phyloP scores from a whole-genome alignment of 257 asterid species.

The Solanum etuberosum region DNA sequence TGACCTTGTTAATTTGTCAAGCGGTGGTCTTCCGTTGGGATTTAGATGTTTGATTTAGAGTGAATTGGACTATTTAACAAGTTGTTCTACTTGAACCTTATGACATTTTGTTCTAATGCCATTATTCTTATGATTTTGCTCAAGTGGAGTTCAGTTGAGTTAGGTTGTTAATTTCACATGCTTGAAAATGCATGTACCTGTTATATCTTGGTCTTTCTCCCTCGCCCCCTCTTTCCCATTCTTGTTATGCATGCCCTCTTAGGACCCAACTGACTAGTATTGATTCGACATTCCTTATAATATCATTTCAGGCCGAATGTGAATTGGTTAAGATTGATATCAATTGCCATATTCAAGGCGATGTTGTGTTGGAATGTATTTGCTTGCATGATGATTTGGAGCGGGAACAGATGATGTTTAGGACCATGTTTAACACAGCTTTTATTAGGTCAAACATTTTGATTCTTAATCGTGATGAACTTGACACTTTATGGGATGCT shows the following conservation, averaged over 20 bases:
- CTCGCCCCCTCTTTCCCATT: neutral
- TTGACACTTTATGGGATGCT: conserved; percentile 75
- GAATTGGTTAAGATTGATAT: conserved; percentile 79
- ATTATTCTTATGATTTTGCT: neutral
- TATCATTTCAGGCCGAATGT: conserved; percentile 63
- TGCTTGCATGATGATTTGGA: conserved; percentile 67
- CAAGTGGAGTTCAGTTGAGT: neutral
- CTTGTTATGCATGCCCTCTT: neutral
- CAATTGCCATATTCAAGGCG: conserved; percentile 85
- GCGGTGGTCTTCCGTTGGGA: neutral
- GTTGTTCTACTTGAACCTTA: neutral
- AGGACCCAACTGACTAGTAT: neutral
- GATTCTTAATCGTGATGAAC: conserved; percentile 80
- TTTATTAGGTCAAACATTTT: conserved; percentile 88
- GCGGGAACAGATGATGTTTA: conserved; percentile 76
- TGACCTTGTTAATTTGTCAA: neutral
- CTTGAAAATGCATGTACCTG: neutral
- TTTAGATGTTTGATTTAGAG: neutral
- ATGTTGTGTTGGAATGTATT: conserved; percentile 87
- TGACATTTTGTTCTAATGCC: neutral
- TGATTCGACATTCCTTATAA: conserved; percentile 2
- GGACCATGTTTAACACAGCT: conserved; percentile 92
- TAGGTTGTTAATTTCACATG: neutral
- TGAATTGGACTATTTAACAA: neutral
- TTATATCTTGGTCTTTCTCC: neutral